Conservation (phyloP, 176 grass and related monocot genomes). For the Juncus inflexus region DNA sequence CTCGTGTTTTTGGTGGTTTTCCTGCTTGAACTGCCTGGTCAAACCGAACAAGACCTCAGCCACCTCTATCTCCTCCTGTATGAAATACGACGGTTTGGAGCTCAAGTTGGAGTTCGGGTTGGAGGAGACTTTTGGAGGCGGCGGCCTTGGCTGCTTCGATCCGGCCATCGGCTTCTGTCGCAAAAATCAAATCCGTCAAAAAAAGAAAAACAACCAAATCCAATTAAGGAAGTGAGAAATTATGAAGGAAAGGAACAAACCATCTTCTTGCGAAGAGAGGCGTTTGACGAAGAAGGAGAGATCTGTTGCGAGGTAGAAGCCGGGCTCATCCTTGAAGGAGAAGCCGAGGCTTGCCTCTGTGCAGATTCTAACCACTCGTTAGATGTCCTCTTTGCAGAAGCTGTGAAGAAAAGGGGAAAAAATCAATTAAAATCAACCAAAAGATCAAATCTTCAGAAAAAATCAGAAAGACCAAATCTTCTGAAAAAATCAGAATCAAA, state of each 20-base stretch:
- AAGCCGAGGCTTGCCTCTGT: constrained; percentile 38
- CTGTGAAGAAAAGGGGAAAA: constrained; percentile 27
- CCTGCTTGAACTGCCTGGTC: constrained; percentile 76
- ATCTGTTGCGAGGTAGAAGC: constrained; percentile 66
- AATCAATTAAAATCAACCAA: no score
- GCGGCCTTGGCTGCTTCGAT: constrained; percentile 32
- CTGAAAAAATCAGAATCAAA: no score
- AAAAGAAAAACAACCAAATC: constrained; percentile 13
- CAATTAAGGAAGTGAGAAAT: neutral
- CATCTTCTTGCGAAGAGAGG: constrained; percentile 67
- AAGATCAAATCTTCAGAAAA: neutral
- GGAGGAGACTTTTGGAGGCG: constrained; percentile 38
- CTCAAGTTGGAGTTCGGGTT: constrained; percentile 8
- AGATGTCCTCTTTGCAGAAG: constrained; percentile 60
- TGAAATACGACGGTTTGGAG: constrained; percentile 56
- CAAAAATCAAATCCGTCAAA: neutral
- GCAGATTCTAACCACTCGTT: constrained; percentile 59
- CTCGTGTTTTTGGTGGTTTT: constrained; percentile 54
- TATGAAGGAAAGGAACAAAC: constrained; percentile 25
- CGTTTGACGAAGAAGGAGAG: constrained; percentile 65
- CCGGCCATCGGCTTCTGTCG: constrained; percentile 55
- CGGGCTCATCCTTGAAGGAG: constrained; percentile 40
- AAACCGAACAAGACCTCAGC: constrained; percentile 94
- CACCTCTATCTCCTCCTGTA: constrained; percentile 96
- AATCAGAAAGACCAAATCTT: constrained; percentile 21